Base-by-base conservation (phyloP, 495 filamentous ascomycete species). In the Amniculicola lignicola region DNA sequence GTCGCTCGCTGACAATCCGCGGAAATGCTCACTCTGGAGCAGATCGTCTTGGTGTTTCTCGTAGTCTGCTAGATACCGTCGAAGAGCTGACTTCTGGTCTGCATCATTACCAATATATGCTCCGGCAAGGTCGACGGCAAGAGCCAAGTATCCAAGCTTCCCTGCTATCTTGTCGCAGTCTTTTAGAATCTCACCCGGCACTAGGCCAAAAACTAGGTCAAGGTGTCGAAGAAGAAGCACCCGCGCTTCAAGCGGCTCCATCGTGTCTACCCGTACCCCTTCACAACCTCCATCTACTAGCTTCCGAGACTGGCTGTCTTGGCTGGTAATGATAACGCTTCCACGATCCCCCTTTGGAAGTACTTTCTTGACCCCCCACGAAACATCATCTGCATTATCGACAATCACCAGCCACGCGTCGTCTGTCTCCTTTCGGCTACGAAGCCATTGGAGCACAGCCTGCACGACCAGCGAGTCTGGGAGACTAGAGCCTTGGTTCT, bases 401-500 rank as follows among this genome's bases (percentile, higher is more conserved):
- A 68, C 37, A 50, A 66, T 55, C 24, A 65, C 57, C 36, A 67
- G 65, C 65, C 62, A 67, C 51, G 59, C 52, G 39, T 63, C 45
- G 46, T 67, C 62, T 19, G 51, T 47, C 51, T 64, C 52, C 18
- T 50, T 66, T 40, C 22, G 35, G 35, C 35, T 40, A 38, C 23
- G 35, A 64, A 67, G 64, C 64, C 61, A 67, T 61, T 51, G 57
- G 28, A 64, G 57, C 51, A 61, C 64, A 36, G 57, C 44, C 36
- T 64, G 55, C 11, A 64, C 51, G 22, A 23, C 33, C 29, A 10
- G 21, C n/a, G 45, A 49, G 45, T 67, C 57, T 9, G 33, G 35
- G 35, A 58, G 52, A 57, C 41, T 38, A 10, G 57, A 64, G 21
- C 33, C 44, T 21, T 65, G 57, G 25, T 55, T 65, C 44, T 55